Conservation (phyloP, 176 grass and related monocot genomes). For the Musa itinerans region DNA sequence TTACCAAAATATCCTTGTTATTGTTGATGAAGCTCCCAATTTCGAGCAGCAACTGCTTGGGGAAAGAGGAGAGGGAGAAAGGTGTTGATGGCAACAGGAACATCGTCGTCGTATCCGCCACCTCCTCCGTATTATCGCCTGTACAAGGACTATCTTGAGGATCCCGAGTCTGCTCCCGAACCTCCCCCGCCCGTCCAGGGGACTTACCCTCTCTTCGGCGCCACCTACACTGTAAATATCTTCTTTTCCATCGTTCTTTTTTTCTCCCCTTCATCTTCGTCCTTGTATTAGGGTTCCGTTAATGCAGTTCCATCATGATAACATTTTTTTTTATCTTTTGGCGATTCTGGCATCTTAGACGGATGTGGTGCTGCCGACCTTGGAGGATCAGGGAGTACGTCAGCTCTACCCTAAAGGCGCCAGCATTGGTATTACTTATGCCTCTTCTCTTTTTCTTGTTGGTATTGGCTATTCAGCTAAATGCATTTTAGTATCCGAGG, state of each 20-base stretch:
- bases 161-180: constrained; percentile 51
- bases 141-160: constrained; percentile 61
- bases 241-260: neutral
- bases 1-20: too few relatives aligned
- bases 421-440: constrained; percentile 38
- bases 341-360: constrained; percentile 30
- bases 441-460: neutral
- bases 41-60: too few relatives aligned
- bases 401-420: constrained; percentile 69
- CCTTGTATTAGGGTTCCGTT: neutral
- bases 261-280: neutral
- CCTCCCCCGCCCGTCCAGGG: constrained; percentile 55
- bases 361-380: constrained; percentile 67
- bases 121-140: constrained; percentile 76
- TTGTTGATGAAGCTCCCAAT: too few relatives aligned
- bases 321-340: neutral
- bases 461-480: neutral
- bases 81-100: constrained; percentile 32
- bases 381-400: constrained; percentile 75
- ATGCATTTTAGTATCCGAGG: neutral
- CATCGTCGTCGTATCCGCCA: constrained; percentile 63
- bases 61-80: constrained; percentile 1
- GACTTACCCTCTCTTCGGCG: constrained; percentile 42
- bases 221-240: constrained; percentile 52
- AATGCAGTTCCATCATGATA: neutral